Conservation (phyloP, 192 early-diverging fungal species). For the Cetraspora pellucida region DNA sequence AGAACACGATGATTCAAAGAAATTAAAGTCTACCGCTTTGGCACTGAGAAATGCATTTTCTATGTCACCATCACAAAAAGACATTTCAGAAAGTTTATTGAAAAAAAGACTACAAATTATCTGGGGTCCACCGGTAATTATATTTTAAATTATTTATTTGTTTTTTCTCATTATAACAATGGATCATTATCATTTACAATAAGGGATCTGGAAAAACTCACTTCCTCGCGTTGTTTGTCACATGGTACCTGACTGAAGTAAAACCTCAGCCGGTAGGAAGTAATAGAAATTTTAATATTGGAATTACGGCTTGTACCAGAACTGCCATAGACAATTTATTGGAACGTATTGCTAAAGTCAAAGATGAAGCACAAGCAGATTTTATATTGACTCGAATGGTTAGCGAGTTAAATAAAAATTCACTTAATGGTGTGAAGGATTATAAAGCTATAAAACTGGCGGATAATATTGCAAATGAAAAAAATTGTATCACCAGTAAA, state of each 20-base stretch:
- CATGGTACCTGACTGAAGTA: slow-evolving; percentile 45
- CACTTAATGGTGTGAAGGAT: not conserved
- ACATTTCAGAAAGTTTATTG: slow-evolving; percentile 43
- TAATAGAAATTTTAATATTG: slow-evolving; percentile 45
- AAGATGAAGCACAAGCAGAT: slow-evolving; percentile 27
- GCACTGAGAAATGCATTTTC: slow-evolving; percentile 40
- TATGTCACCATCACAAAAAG: slow-evolving; percentile 50
- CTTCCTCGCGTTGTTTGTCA: slow-evolving; percentile 50
- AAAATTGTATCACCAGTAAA: slow-evolving; percentile 9
- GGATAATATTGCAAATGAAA: not conserved
- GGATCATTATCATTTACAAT: not conserved
- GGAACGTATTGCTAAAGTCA: slow-evolving; percentile 38
- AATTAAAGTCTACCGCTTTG: slow-evolving; percentile 40
- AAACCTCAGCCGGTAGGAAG: slow-evolving; percentile 24
- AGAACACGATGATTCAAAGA: slow-evolving; percentile 5
- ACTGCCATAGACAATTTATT: slow-evolving; percentile 50
- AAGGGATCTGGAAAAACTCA: slow-evolving; percentile 59
- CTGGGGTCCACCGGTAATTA: slow-evolving; percentile 53
- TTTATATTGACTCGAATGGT: slow-evolving; percentile 42
- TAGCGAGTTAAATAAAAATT: not conserved
- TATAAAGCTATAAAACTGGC: slow-evolving; percentile 26
- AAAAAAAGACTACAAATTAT: slow-evolving; percentile 47
- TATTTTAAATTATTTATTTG: no score
- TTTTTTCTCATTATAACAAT: not conserved
- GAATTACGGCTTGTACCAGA: slow-evolving; percentile 52